Conservation (phyloP, 345 rosid species). For the Eucalyptus erythrocorys region DNA sequence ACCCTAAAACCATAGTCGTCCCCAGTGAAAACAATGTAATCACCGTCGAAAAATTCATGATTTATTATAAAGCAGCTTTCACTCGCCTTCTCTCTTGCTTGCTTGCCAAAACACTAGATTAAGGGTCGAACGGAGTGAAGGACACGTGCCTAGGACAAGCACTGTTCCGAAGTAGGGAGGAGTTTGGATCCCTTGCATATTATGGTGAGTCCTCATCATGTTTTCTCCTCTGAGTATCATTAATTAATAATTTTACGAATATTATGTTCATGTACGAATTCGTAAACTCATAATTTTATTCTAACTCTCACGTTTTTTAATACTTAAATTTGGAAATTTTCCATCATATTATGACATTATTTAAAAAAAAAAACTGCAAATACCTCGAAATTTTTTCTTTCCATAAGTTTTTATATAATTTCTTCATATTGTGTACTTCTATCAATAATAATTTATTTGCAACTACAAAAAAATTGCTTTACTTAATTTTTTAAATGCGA, state of each 20-base stretch:
- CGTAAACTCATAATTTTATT: background rate
- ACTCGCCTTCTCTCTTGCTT: accelerated
- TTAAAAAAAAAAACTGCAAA: background rate
- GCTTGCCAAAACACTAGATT: background rate
- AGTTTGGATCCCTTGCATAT: background rate
- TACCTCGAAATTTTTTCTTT: background rate
- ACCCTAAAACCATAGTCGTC: no score
- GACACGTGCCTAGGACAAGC: background rate
- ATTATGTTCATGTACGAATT: background rate
- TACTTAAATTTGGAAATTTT: background rate
- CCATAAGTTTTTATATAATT: background rate
- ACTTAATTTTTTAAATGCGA: background rate
- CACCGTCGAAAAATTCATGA: background rate
- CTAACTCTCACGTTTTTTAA: background rate
- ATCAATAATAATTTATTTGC: no score
- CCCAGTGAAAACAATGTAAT: background rate
- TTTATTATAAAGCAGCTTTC: background rate
- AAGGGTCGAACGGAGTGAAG: background rate
- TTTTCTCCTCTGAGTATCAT: background rate
- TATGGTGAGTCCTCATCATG: background rate
- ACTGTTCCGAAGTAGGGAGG: accelerated
- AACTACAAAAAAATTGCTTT: background rate
- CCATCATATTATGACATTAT: background rate
- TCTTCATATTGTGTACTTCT: background rate
- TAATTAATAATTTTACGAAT: no score